These are phyloP conservation scores for Ilyonectria sp. DNA, from an alignment of 2,329 filamentous ascomycete species.

Conservation along the genomic window DNA sequence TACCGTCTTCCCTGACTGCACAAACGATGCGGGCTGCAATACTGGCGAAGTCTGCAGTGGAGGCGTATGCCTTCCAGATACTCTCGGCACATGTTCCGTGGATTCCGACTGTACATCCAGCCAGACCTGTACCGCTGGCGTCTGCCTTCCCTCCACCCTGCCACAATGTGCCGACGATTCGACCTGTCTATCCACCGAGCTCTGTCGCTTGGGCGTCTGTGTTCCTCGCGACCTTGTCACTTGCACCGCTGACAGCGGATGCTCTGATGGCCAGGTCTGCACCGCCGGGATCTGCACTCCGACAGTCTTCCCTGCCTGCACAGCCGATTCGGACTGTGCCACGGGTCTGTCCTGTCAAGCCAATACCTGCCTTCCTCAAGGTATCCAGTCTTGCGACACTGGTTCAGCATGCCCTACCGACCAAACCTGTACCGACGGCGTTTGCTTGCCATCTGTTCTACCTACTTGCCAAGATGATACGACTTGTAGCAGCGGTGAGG, in stretches of 20 bases:
- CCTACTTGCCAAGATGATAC: neutral
- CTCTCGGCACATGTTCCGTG: neutral
- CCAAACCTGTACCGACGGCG: conserved; percentile 11
- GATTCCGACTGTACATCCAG: neutral
- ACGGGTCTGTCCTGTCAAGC: conserved; percentile 4
- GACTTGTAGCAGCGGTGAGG: neutral
- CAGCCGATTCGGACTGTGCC: neutral
- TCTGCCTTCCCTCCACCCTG: conserved; percentile 11
- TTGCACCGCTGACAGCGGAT: neutral
- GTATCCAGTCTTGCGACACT: neutral
- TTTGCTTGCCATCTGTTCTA: conserved; percentile 11
- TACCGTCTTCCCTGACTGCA: conserved; percentile 8
- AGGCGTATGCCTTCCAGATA: conserved; percentile 10
- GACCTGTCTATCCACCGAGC: neutral
- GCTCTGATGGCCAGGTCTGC: neutral
- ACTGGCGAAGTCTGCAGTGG: conserved; percentile 3
- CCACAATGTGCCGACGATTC: conserved; percentile 19
- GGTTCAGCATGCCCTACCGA: conserved; percentile 1
- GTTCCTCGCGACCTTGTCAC: neutral
- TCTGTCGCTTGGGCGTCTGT: conserved; percentile 14
- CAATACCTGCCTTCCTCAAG: conserved; percentile 10
- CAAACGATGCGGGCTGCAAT: neutral
- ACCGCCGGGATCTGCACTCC: conserved; percentile 9
- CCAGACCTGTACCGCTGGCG: conserved; percentile 15
- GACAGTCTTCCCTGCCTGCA: conserved; percentile 6